Evolutionary conservation across 2,329 filamentous ascomycete species (phyloP).

Genomic region (Pestalotiopsis sp.): DNA sequence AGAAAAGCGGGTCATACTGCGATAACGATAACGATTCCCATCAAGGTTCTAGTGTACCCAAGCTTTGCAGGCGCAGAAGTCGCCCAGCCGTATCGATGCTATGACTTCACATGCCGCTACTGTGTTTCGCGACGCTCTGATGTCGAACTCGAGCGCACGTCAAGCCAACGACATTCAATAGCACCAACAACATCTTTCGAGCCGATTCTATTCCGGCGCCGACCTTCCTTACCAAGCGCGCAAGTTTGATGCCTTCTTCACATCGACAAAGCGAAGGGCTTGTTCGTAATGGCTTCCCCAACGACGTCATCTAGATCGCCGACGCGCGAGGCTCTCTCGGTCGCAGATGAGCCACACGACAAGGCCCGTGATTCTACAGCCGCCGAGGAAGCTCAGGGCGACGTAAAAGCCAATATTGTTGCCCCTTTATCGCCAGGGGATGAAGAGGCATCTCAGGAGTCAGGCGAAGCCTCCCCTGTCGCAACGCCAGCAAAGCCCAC

Average conservation of each 20-base stretch:
- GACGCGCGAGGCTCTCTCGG: background rate
- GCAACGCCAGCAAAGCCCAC: constrained; percentile 27
- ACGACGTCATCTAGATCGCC: constrained; percentile 1
- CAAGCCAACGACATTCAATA: background rate
- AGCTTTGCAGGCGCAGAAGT: background rate
- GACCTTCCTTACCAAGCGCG: too few relatives aligned
- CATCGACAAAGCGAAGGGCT: background rate
- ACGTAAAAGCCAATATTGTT: background rate
- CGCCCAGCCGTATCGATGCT: background rate
- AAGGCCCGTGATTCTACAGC: background rate
- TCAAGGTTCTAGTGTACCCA: background rate
- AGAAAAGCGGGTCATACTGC: too few relatives aligned
- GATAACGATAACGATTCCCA: too few relatives aligned
- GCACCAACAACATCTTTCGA: background rate
- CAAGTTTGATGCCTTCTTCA: constrained; percentile 5
- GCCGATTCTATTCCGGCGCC: background rate
- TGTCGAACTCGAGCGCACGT: background rate
- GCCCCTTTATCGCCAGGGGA: constrained; percentile 11
- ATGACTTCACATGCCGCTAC: background rate
- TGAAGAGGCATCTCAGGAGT: constrained; percentile 20
- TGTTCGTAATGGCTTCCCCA: constrained; percentile 7
- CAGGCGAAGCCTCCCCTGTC: constrained; percentile 23
- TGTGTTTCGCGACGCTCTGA: background rate
- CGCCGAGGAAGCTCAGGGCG: background rate
- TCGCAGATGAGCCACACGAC: background rate